These are phyloP conservation scores for Drosera capensis DNA, from an alignment of 148 eudicot genomes.

Conservation along the genomic window DNA sequence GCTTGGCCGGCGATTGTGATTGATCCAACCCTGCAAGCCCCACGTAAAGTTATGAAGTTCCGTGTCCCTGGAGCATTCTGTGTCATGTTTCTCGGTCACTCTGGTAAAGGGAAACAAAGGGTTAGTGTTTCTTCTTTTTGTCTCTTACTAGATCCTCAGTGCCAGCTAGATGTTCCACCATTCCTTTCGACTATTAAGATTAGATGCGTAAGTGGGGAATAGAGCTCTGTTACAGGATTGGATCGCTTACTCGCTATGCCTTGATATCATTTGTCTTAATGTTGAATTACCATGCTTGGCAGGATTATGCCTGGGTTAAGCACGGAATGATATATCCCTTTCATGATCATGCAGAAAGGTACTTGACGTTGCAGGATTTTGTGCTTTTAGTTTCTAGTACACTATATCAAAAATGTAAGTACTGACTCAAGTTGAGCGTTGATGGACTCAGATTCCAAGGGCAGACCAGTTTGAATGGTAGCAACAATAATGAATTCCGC, in stretches of 20 bases:
- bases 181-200: too few relatives aligned
- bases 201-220: too few relatives aligned
- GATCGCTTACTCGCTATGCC: background rate
- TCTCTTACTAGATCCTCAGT: background rate
- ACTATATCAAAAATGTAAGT: background rate
- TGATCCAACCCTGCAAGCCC: slow-evolving; percentile 59
- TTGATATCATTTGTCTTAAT: background rate
- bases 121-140: slow-evolving; percentile 20
- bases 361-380: background rate
- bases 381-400: background rate
- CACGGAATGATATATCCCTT: slow-evolving; percentile 66
- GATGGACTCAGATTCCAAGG: slow-evolving; percentile 62
- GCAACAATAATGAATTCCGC: slow-evolving; percentile 49
- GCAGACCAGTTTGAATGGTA: slow-evolving; percentile 52
- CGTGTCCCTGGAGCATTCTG: slow-evolving; percentile 48
- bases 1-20: slow-evolving; percentile 98
- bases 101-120: slow-evolving; percentile 80
- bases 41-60: slow-evolving; percentile 54
- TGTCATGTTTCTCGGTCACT: slow-evolving; percentile 91
- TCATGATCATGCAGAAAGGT: slow-evolving; percentile 70
- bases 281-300: slow-evolving; percentile 15
- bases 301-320: slow-evolving; percentile 95
- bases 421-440: slow-evolving; percentile 3
- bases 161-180: too few relatives aligned
- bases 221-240: too few relatives aligned